Evolutionary conservation across 176 grass and related monocot species (phyloP).

Genomic region (Canna indica): DNA sequence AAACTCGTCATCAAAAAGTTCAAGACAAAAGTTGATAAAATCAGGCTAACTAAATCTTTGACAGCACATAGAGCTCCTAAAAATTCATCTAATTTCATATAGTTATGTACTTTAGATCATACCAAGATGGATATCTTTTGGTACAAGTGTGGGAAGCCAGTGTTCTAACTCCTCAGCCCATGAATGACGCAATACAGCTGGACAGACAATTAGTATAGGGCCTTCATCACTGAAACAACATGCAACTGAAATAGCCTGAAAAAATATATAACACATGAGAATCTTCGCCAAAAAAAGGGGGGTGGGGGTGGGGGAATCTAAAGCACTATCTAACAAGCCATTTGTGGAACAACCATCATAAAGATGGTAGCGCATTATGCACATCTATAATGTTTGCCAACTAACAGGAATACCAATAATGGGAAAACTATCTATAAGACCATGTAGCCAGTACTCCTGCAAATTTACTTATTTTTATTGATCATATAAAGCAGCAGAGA

Average conservation of each 20-base stretch:
- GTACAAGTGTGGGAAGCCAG: slow-evolving; percentile 83
- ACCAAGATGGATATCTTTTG: slow-evolving; percentile 98
- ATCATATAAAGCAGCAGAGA: background rate
- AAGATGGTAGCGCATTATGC: background rate
- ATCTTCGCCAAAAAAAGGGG: background rate
- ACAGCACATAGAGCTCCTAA: background rate
- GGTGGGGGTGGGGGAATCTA: too few species aligned
- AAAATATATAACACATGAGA: slow-evolving; percentile 24
- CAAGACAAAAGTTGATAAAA: background rate
- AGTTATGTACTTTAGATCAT: slow-evolving; percentile 23
- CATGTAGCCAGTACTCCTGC: background rate
- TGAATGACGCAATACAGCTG: slow-evolving; percentile 75
- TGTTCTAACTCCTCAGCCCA: slow-evolving; percentile 91
- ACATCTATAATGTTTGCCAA: background rate
- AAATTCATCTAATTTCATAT: background rate
- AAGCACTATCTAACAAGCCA: background rate
- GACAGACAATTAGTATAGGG: slow-evolving; percentile 72
- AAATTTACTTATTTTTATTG: background rate
- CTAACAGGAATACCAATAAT: background rate
- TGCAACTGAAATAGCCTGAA: slow-evolving; percentile 91
- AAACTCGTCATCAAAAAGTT: background rate
- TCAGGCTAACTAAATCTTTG: background rate
- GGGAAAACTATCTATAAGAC: too few species aligned
- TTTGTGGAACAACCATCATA: background rate
- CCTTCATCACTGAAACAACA: slow-evolving; percentile 85